Base-by-base conservation (phyloP, 108 stramenopile genomes). In the Skeletonema marinoi region DNA sequence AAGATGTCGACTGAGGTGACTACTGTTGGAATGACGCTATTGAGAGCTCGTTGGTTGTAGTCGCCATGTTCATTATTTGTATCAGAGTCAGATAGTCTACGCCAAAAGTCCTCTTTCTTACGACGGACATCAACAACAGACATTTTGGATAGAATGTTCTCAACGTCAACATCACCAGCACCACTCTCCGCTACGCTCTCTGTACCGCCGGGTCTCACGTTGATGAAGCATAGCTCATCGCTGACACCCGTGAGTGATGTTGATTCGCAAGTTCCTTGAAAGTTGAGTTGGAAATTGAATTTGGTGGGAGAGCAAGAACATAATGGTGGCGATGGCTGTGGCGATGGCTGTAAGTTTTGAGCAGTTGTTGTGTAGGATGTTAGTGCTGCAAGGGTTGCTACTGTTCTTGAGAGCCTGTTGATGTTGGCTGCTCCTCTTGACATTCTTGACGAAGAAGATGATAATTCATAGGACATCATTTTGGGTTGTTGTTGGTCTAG, bases 271-370 rank as follows among this genome's bases (percentile, higher is more conserved):
- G 56, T 36, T n/a, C 36, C n/a, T 1, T 41, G 13, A 1, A 75
- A 35, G 29, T 67, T 35, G 66, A 75, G 56, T 46, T 50, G 56
- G 41, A 75, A 68, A 2, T 14, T 21, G 44, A 60, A 68, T 29
- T 31, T 17, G 3, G 59, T 75, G 0, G 74, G 74, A 19, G 74
- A 75, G 35, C 74, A 75, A 2, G 59, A 60, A 58, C 74, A 75
- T 8, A 11, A 0, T 36, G 70, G 1, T 13, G 39, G 16, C 2
- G 1, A 12, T 16, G 69, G 19, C 14, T 25, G 25, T 25, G 25
- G 16, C 2, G 1, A 12, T 16, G 69, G 19, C 14, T 25, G 25
- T 25, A 0, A 25, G 13, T 14, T 25, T 31, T 31, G 69, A 5
- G 51, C 16, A 5, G 39, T n/a, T 10, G 69, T 12, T 5, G 62